A percentile compares a stretch with the other conserved stretches of the same genome.
phyloP scores from a whole-genome alignment of 345 rosid species.

The Ricinus communis region DNA sequence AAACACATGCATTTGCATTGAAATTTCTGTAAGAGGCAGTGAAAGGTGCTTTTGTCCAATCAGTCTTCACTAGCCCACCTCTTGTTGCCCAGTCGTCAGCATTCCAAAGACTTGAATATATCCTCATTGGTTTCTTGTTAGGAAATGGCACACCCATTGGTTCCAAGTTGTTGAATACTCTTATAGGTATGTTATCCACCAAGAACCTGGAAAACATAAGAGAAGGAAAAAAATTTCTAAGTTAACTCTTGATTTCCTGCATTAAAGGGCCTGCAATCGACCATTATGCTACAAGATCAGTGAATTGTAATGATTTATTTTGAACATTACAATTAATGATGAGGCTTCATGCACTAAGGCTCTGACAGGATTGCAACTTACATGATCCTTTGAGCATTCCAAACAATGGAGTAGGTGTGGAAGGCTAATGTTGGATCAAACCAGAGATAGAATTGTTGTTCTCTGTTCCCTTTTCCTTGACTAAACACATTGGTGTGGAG shows the following conservation, averaged over 20 bases:
- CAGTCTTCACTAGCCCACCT: slow-evolving; percentile 57
- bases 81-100: slow-evolving; percentile 78
- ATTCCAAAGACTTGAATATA: slow-evolving; percentile 63
- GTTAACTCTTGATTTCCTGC: no score
- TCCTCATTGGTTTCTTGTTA: slow-evolving; percentile 57
- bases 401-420: slow-evolving; percentile 66
- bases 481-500: slow-evolving; percentile 66
- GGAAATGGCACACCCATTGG: slow-evolving; percentile 61
- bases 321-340: no score
- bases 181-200: slow-evolving; percentile 61
- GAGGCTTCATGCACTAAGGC: no score
- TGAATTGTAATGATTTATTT: no score
- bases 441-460: slow-evolving; percentile 75
- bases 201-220: slow-evolving; percentile 35
- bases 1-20: slow-evolving; percentile 16
- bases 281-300: no score
- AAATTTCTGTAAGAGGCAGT: slow-evolving; percentile 57
- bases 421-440: slow-evolving; percentile 66
- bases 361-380: no score
- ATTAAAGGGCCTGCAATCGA: no score
- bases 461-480: slow-evolving; percentile 67
- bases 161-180: slow-evolving; percentile 77
- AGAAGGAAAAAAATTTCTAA: no score
- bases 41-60: slow-evolving; percentile 66
- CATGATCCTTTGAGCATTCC: slow-evolving; percentile 61